These are phyloP conservation scores for Immersiporthe knoxdaviesiana DNA, from an alignment of 2,329 filamentous ascomycete genomes.

Conservation along the genomic window DNA sequence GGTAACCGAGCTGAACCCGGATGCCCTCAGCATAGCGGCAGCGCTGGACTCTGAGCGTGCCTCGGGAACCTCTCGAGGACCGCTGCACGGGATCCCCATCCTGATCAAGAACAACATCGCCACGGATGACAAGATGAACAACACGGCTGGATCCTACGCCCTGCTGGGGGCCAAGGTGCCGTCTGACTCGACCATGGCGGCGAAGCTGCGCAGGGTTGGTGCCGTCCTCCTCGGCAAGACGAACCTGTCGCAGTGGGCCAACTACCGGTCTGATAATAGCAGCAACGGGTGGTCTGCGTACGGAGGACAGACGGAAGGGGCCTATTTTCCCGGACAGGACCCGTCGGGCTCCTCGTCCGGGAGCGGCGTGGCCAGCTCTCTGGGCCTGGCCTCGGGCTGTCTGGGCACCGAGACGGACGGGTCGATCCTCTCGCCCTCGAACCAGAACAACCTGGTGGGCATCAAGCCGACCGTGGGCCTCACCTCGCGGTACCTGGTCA, in stretches of 20 bases:
- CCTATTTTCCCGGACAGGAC: constrained; percentile 65
- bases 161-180: constrained; percentile 53
- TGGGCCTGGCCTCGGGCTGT: constrained; percentile 60
- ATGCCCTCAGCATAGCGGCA: constrained; percentile 44
- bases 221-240: constrained; percentile 67
- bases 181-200: constrained; percentile 59
- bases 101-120: constrained; percentile 70
- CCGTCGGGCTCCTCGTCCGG: constrained; percentile 66
- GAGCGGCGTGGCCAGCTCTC: constrained; percentile 60
- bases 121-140: constrained; percentile 63
- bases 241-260: constrained; percentile 66
- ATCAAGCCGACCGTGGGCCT: constrained; percentile 68
- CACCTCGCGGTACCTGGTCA: constrained; percentile 62
- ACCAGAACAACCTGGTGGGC: constrained; percentile 22
- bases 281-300: constrained; percentile 67
- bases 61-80: constrained; percentile 36
- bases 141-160: constrained; percentile 61
- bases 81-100: constrained; percentile 66
- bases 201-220: constrained; percentile 61
- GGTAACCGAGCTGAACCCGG: constrained; percentile 44
- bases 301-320: constrained; percentile 64
- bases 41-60: constrained; percentile 39
- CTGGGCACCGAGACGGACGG: constrained; percentile 24
- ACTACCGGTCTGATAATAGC: constrained; percentile 59
- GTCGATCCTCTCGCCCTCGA: constrained; percentile 19